A percentile compares a stretch with the other conserved stretches of the same genome.
Conservation (phyloP, 805 yeast genomes). For the Ogataea saltuana region DNA sequence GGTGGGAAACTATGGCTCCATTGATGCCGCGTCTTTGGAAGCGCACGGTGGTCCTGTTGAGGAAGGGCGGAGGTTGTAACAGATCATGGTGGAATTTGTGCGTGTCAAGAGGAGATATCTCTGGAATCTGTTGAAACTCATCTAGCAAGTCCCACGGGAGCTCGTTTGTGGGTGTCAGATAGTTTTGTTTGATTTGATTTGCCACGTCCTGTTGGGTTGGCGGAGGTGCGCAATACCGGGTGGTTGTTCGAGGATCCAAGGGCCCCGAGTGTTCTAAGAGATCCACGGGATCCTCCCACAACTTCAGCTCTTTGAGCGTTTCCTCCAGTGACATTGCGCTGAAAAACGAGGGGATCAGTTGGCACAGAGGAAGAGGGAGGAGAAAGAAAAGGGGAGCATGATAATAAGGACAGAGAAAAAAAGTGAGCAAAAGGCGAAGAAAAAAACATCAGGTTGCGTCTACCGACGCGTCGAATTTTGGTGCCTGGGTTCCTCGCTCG, state of each 20-base stretch:
- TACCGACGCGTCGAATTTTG: too few species aligned
- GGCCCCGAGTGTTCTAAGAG: too few species aligned
- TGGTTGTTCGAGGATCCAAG: too few species aligned
- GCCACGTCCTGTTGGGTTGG: constrained; percentile 15
- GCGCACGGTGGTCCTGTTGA: constrained; percentile 62
- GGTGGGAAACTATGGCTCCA: constrained; percentile 63
- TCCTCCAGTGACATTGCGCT: constrained; percentile 2
- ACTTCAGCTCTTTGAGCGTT: constrained; percentile 2
- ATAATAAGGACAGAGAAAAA: background rate
- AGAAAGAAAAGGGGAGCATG: background rate
- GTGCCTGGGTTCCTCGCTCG: too few species aligned
- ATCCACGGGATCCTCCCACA: background rate
- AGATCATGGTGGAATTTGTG: constrained; percentile 47
- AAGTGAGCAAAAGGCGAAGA: background rate
- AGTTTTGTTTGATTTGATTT: constrained; percentile 39
- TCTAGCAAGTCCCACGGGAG: constrained; percentile 74
- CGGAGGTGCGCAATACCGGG: too few species aligned
- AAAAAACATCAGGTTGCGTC: too few species aligned
- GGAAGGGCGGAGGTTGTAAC: constrained; percentile 57
- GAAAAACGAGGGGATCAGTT: background rate
- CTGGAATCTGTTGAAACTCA: constrained; percentile 59
- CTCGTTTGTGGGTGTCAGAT: constrained; percentile 61
- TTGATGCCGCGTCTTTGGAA: constrained; percentile 74
- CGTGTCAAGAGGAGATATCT: constrained; percentile 27
- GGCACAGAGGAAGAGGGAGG: background rate